Base-by-base conservation (phyloP, 2,329 filamentous ascomycete genomes). In the Pseudocercospora crystallina region DNA sequence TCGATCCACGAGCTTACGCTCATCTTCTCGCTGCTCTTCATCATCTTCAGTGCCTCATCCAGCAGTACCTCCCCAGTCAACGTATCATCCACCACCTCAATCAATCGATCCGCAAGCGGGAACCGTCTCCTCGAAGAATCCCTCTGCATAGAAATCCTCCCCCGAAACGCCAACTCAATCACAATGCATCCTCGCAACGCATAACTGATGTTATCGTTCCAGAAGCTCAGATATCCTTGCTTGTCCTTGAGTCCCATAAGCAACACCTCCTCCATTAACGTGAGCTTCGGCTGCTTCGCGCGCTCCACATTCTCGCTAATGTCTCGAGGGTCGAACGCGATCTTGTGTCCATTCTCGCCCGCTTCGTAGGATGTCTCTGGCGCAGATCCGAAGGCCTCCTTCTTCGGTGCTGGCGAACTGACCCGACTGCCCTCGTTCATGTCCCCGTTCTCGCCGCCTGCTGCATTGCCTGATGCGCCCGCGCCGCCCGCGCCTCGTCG, bases 1-100 rank as follows among this genome's bases (percentile, higher is more conserved):
- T 99, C 94, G 71, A 99, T 97, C 94, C 94, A 99, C 39, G 90
- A 89, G 78, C 89, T 94, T 61, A 99, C 94, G 73, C 94, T 97
- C 94, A 99, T 97, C 81, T 96, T 96, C 79, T 99, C 94, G 73
- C 90, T 96, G 63, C 89, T 86, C 80, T 99, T 99, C 92, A 99
- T 99, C 91, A 99, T 95, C 80, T 99, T 99, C 68, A 99, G 78
- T 53, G 94, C 89, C 78, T 99, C 94, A 74, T 99, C 94, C 67
- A 99, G 82, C 65, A 99, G 81, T 59, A 97, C 94, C 76, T 99
- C 94, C 63, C 94, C 94, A 5, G 94, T 99, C 68, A 96, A 80
- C 53, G 90, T 92, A 69, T 96, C 92, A 73, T 99, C 94, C 68
- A 97, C 84, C 59, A 99, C 94, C 76, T 99, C 94, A 72, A 99